Percentiles rank a stretch among this genome's conserved stretches.
These are phyloP conservation scores for Kurtzmaniella fragi DNA, from an alignment of 805 yeast genomes.

Conservation along the genomic window DNA sequence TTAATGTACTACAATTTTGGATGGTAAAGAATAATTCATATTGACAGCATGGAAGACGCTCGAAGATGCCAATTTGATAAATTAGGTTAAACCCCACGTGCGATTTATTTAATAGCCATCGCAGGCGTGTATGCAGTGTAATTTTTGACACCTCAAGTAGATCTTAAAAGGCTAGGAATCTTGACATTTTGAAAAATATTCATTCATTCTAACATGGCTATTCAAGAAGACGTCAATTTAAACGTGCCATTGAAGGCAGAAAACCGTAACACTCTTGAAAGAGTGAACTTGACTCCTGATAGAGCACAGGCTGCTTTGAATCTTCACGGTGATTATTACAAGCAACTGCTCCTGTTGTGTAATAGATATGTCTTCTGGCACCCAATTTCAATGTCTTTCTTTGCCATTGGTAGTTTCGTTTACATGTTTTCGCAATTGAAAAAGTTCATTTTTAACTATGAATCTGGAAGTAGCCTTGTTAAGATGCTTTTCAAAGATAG, in stretches of 20 bases:
- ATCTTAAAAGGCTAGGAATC: neutral
- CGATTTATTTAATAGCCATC: neutral
- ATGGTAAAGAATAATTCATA: too few species aligned
- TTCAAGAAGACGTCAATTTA: conserved; percentile 49
- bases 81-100: conserved; percentile 9
- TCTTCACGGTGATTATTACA: conserved; percentile 57
- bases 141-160: neutral
- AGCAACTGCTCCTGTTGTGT: conserved; percentile 42
- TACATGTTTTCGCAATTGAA: conserved; percentile 15
- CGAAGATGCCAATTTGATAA: neutral
- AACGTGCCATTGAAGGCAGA: conserved; percentile 50
- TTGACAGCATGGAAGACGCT: too few species aligned
- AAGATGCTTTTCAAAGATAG: conserved; percentile 14
- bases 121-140: neutral
- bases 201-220: conserved; percentile 20
- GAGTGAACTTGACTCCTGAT: conserved; percentile 50
- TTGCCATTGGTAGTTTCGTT: conserved; percentile 15
- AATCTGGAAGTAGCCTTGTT: conserved; percentile 24
- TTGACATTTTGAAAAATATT: neutral
- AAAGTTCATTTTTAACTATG: conserved; percentile 28
- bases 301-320: conserved; percentile 56
- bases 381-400: conserved; percentile 30
- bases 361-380: conserved; percentile 44
- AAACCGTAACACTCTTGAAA: conserved; percentile 48
- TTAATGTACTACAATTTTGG: too few species aligned